Percentiles rank a stretch among this genome's conserved stretches.
Evolutionary conservation across 129 eudicot species (phyloP).

Genomic region (Escallonia herrerae): DNA sequence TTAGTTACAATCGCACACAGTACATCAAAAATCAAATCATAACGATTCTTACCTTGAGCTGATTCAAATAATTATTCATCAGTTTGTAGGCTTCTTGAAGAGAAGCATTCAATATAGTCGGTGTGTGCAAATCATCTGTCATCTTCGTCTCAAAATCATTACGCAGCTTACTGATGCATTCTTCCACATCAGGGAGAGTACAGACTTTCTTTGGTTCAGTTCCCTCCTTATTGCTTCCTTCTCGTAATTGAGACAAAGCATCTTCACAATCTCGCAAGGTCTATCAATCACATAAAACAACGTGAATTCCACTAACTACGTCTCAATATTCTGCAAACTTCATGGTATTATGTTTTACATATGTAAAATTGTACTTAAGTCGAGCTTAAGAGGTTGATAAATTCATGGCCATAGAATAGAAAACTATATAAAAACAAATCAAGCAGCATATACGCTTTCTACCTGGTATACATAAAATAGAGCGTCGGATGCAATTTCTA

Average conservation of each 20-base stretch:
- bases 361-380: neutral
- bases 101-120: constrained; percentile 43
- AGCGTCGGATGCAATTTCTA: constrained; percentile 78
- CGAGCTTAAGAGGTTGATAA: neutral
- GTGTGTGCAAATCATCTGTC: constrained; percentile 84
- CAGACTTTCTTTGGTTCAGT: constrained; percentile 24
- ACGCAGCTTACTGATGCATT: constrained; percentile 39
- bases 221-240: constrained; percentile 21
- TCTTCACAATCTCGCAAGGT: constrained; percentile 60
- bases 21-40: neutral
- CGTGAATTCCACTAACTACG: neutral
- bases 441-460: neutral
- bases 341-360: neutral
- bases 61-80: constrained; percentile 43
- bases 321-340: neutral
- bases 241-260: constrained; percentile 34
- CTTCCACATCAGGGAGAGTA: constrained; percentile 36
- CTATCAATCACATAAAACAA: constrained; percentile 32
- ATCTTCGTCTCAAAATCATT: constrained; percentile 45
- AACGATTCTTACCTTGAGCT: constrained; percentile 47
- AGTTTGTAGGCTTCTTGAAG: constrained; percentile 62
- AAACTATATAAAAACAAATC: neutral
- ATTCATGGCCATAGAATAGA: neutral
- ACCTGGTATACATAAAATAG: constrained; percentile 78
- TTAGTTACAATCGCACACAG: too few species aligned